Percentiles rank a stretch among this genome's conserved stretches.
phyloP scores from a whole-genome alignment of 495 filamentous ascomycete species.

The Echria macrotheca region DNA sequence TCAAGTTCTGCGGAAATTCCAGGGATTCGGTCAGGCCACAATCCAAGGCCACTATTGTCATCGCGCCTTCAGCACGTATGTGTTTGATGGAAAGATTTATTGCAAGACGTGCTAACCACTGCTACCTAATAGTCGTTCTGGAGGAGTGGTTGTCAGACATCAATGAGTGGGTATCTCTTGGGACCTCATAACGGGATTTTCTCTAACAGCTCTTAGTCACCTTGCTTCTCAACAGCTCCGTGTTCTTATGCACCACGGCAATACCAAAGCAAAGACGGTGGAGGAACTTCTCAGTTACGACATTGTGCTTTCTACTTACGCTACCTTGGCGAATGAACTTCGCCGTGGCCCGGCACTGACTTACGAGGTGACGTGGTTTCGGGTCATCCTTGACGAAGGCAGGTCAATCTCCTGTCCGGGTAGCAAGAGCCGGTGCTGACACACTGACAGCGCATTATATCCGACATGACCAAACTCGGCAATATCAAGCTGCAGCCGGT shows the following conservation, averaged over 20 bases:
- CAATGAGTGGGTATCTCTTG: not conserved
- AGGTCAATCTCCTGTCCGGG: not conserved
- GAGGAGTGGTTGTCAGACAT: not conserved
- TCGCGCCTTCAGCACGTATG: not conserved
- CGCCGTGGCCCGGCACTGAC: not conserved
- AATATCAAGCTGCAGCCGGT: not conserved
- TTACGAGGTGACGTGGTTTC: not conserved
- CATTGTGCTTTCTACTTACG: not conserved
- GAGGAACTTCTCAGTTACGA: not conserved
- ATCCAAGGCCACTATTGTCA: not conserved
- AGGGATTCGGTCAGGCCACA: not conserved
- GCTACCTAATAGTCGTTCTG: not conserved
- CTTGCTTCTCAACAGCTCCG: not conserved
- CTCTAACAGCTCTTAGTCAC: not conserved
- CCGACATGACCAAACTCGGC: constrained; percentile 1
- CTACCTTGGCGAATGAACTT: not conserved
- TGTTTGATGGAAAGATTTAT: not conserved
- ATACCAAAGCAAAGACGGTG: not conserved
- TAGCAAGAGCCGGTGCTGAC: not conserved
- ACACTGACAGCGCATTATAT: not conserved
- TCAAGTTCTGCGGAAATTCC: not conserved
- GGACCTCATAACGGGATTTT: not conserved
- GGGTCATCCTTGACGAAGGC: not conserved
- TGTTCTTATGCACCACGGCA: not conserved
- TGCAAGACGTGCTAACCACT: not conserved